These are phyloP conservation scores for Petrea volubilis DNA, from an alignment of 257 asterid species.

Conservation along the genomic window DNA sequence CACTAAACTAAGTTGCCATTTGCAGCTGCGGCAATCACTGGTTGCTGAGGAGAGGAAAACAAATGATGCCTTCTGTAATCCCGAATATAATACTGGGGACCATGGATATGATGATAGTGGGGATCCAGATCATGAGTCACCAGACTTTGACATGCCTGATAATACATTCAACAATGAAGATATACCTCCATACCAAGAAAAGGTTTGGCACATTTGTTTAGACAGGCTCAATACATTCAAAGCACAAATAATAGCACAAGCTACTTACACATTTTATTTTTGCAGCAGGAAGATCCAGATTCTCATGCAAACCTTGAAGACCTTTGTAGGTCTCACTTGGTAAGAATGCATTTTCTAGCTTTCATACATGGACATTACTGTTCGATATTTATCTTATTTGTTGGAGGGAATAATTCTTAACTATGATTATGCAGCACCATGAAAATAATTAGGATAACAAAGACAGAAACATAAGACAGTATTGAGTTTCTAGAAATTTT, in stretches of 20 bases:
- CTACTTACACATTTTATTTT: conserved; percentile 11
- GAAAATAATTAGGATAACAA: not conserved
- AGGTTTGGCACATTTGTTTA: conserved; percentile 41
- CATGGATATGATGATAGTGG: conserved; percentile 64
- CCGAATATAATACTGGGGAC: conserved; percentile 37
- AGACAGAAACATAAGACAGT: not conserved
- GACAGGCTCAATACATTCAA: not conserved
- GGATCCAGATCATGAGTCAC: conserved; percentile 57
- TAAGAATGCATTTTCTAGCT: conserved; percentile 33
- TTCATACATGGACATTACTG: conserved; percentile 4
- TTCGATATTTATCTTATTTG: conserved; percentile 9
- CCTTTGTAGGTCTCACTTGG: conserved; percentile 95
- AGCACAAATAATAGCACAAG: not conserved
- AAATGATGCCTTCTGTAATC: conserved; percentile 35
- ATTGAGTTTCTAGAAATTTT: conserved; percentile 4
- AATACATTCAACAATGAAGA: conserved; percentile 32
- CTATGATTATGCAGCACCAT: not conserved
- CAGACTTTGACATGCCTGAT: conserved; percentile 66
- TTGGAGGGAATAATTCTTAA: conserved; percentile 1
- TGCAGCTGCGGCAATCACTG: conserved; percentile 89
- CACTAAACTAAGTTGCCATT: conserved; percentile 25
- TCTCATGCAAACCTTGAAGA: conserved; percentile 74
- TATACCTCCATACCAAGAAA: conserved; percentile 40
- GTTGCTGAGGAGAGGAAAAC: conserved; percentile 38
- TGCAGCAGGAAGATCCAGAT: conserved; percentile 56